Conservation (phyloP, 306 rosid genomes). For the Acacia confusa region DNA sequence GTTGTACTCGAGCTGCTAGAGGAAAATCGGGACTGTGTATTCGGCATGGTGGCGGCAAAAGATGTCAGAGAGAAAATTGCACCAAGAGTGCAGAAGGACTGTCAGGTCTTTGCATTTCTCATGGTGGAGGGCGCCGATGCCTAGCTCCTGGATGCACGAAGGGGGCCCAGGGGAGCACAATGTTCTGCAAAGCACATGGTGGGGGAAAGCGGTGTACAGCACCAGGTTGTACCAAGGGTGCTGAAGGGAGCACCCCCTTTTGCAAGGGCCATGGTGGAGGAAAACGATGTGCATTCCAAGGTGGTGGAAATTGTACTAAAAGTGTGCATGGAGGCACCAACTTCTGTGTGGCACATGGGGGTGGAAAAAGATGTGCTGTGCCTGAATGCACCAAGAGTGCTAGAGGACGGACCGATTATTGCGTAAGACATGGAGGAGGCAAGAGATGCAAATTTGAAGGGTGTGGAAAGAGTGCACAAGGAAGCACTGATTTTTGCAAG, state of each 20-base stretch:
- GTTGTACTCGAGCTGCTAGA: constrained; percentile 75
- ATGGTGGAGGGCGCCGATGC: constrained; percentile 83
- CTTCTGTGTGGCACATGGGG: constrained; percentile 84
- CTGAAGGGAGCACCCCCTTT: constrained; percentile 74
- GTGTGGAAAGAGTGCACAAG: constrained; percentile 86
- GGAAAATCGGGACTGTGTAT: constrained; percentile 81
- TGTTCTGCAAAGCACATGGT: constrained; percentile 86
- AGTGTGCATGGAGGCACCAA: constrained; percentile 84
- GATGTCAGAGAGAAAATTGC: constrained; percentile 74
- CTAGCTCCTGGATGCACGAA: constrained; percentile 66
- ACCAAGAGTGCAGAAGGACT: constrained; percentile 82
- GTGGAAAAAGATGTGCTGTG: constrained; percentile 80
- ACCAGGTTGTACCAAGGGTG: constrained; percentile 74
- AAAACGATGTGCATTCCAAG: constrained; percentile 68
- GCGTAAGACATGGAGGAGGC: constrained; percentile 85
- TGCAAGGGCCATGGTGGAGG: constrained; percentile 90
- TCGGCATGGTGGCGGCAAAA: constrained; percentile 82
- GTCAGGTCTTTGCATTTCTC: constrained; percentile 80
- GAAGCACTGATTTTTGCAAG: constrained; percentile 84
- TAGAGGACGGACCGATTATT: constrained; percentile 74
- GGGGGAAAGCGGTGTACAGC: constrained; percentile 76
- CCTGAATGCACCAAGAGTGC: constrained; percentile 78
- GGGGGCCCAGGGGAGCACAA: constrained; percentile 84
- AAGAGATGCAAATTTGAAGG: constrained; percentile 68
- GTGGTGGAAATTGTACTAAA: constrained; percentile 66